Evolutionary conservation across 495 filamentous ascomycete genomes (phyloP).

Genomic region (Talaromyces trachyspermus): DNA sequence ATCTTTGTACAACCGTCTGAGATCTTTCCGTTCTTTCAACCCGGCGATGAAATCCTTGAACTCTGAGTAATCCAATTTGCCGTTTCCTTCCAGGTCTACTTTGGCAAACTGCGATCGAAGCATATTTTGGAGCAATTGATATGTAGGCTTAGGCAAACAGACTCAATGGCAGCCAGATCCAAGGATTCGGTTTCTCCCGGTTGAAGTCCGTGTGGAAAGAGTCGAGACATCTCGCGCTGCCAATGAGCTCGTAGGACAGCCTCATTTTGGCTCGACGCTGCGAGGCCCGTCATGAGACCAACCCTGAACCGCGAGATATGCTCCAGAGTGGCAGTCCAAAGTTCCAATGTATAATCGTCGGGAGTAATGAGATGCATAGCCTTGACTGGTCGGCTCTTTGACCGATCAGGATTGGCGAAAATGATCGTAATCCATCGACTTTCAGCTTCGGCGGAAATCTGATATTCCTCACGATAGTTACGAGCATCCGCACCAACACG

Average conservation of each 20-base stretch:
- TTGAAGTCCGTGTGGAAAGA: slow-evolving; percentile 48
- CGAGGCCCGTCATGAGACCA: slow-evolving; percentile 79
- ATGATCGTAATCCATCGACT: slow-evolving; percentile 81
- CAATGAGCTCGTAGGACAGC: slow-evolving; percentile 74
- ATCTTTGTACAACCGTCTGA: slow-evolving; percentile 59
- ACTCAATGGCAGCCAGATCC: slow-evolving; percentile 67
- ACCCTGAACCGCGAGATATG: slow-evolving; percentile 73
- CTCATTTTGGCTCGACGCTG: slow-evolving; percentile 65
- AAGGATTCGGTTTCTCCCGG: slow-evolving; percentile 59
- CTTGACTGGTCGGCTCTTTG: slow-evolving; percentile 61
- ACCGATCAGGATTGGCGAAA: slow-evolving; percentile 61
- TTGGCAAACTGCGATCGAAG: slow-evolving; percentile 68
- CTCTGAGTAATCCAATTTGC: slow-evolving; percentile 62
- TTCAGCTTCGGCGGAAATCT: slow-evolving; percentile 54
- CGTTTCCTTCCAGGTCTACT: slow-evolving; percentile 55
- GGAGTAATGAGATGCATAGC: slow-evolving; percentile 79
- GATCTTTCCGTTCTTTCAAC: slow-evolving; percentile 77
- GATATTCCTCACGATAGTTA: slow-evolving; percentile 81
- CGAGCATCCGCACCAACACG: slow-evolving; percentile 76
- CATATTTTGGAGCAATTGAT: slow-evolving; percentile 74
- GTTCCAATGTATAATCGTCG: slow-evolving; percentile 55
- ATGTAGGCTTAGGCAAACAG: slow-evolving; percentile 77
- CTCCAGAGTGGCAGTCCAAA: slow-evolving; percentile 78
- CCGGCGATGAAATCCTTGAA: slow-evolving; percentile 75
- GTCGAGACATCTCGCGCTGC: slow-evolving; percentile 73